phyloP scores from a whole-genome alignment of 2,329 filamentous ascomycete species.

The Alternaria gaisen region DNA sequence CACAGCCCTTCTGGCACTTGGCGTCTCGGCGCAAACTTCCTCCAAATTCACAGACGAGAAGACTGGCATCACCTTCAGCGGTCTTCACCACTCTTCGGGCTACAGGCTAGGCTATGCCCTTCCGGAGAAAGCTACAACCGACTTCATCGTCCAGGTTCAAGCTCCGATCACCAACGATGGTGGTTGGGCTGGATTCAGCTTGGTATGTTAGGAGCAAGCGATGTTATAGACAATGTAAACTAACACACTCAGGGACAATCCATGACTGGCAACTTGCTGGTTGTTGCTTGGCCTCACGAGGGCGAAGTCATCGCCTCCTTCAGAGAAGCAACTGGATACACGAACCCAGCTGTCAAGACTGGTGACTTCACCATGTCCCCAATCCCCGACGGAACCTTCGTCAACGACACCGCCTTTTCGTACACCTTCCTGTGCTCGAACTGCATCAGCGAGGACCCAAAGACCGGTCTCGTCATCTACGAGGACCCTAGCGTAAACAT shows the following conservation, averaged over 20 bases:
- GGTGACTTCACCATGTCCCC: slow-evolving; percentile 54
- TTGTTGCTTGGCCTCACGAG: slow-evolving; percentile 64
- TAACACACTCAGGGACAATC: slow-evolving; percentile 50
- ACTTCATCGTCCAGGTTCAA: slow-evolving; percentile 64
- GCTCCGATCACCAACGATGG: slow-evolving; percentile 55
- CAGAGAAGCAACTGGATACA: slow-evolving; percentile 59
- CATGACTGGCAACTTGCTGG: slow-evolving; percentile 61
- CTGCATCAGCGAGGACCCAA: slow-evolving; percentile 41
- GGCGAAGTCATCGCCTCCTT: slow-evolving; percentile 59
- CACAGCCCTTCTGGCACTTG: slow-evolving; percentile 36
- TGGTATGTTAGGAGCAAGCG: background rate
- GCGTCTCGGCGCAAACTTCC: slow-evolving; percentile 38
- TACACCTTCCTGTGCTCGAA: slow-evolving; percentile 64
- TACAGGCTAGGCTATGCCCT: slow-evolving; percentile 62
- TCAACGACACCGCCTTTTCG: slow-evolving; percentile 63
- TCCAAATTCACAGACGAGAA: slow-evolving; percentile 42
- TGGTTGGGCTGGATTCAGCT: slow-evolving; percentile 62
- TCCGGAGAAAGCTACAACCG: slow-evolving; percentile 58
- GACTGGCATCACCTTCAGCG: slow-evolving; percentile 47
- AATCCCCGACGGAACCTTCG: slow-evolving; percentile 61
- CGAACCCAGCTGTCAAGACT: slow-evolving; percentile 57
- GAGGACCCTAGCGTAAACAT: slow-evolving; percentile 35
- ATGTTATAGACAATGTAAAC: background rate
- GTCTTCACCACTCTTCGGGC: slow-evolving; percentile 47
- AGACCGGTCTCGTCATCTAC: slow-evolving; percentile 34